A percentile compares a stretch with the other conserved stretches of the same genome.
Conservation (phyloP, 768 basidiomycete species). For the Pulveroboletus ravenelii region DNA sequence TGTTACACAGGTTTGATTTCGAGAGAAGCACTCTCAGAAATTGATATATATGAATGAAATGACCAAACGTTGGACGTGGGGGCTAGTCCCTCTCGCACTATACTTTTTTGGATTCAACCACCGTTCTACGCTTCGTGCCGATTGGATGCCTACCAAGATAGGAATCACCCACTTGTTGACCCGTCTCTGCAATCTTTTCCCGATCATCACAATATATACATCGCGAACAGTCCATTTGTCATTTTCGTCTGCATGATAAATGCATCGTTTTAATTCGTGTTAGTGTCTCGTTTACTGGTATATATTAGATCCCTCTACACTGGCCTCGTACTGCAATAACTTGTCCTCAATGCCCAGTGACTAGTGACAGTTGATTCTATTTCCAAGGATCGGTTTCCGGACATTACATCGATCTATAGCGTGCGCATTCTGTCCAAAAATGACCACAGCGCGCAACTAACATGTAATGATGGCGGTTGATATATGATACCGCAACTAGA, state of each 20-base stretch:
- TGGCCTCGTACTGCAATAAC: background rate
- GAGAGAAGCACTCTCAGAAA: background rate
- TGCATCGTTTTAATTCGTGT: background rate
- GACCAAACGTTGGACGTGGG: background rate
- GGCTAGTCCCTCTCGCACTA: background rate
- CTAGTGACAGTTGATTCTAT: too few species aligned
- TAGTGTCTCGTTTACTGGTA: background rate
- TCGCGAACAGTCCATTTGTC: background rate
- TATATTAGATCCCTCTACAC: background rate
- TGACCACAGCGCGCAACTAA: too few species aligned
- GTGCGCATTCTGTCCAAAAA: too few species aligned
- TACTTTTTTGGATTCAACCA: background rate
- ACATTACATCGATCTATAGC: too few species aligned
- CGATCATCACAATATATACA: background rate
- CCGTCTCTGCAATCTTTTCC: slow-evolving; percentile 2
- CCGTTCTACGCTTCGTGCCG: background rate
- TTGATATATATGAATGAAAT: background rate
- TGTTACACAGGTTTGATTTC: background rate
- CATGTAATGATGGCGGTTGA: too few species aligned
- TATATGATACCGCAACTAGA: too few species aligned
- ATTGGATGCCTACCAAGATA: background rate
- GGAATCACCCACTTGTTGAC: background rate
- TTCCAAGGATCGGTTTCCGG: too few species aligned
- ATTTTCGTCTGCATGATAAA: background rate
- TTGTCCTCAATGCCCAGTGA: background rate